A percentile compares a stretch with the other conserved stretches of the same genome.
Conservation (phyloP, 768 basidiomycete genomes). For the Pulveroboletus sp. region DNA sequence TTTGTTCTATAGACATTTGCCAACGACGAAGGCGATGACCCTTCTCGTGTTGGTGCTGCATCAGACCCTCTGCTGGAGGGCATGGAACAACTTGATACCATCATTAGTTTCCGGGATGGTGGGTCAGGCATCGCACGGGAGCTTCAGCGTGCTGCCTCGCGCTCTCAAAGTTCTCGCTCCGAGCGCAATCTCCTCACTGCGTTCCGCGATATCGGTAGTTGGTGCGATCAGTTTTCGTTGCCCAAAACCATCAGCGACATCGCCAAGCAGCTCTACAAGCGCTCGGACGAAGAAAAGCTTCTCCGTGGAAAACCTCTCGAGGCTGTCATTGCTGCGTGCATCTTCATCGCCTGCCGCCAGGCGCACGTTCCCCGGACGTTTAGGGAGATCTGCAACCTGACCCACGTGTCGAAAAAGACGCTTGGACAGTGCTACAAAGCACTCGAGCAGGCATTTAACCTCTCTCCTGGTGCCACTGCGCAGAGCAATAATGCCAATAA, state of each 20-base stretch:
- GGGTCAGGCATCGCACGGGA: constrained; percentile 89
- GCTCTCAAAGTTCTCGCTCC: constrained; percentile 70
- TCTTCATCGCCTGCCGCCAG: constrained; percentile 95
- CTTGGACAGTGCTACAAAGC: constrained; percentile 92
- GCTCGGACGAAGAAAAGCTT: constrained; percentile 92
- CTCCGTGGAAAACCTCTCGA: constrained; percentile 87
- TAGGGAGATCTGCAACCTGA: constrained; percentile 90
- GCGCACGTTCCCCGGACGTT: constrained; percentile 95
- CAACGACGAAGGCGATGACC: constrained; percentile 98
- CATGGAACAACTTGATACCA: constrained; percentile 89
- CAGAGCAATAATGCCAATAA: constrained; percentile 33
- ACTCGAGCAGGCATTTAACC: constrained; percentile 83
- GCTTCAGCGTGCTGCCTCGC: constrained; percentile 87
- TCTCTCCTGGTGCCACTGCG: constrained; percentile 75
- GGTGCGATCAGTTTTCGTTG: constrained; percentile 94
- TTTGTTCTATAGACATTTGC: constrained; percentile 80
- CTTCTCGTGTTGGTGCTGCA: constrained; percentile 98
- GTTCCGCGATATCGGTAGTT: constrained; percentile 86
- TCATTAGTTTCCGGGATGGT: constrained; percentile 94
- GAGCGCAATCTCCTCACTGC: constrained; percentile 84
- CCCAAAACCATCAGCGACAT: constrained; percentile 93
- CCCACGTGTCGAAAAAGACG: constrained; percentile 91
- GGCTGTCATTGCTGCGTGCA: constrained; percentile 94
- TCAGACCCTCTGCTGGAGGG: constrained; percentile 91
- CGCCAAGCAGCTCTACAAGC: constrained; percentile 95